Base-by-base conservation (phyloP, 1,284 basidiomycete genomes). In the Ceratobasidium papillatum region DNA sequence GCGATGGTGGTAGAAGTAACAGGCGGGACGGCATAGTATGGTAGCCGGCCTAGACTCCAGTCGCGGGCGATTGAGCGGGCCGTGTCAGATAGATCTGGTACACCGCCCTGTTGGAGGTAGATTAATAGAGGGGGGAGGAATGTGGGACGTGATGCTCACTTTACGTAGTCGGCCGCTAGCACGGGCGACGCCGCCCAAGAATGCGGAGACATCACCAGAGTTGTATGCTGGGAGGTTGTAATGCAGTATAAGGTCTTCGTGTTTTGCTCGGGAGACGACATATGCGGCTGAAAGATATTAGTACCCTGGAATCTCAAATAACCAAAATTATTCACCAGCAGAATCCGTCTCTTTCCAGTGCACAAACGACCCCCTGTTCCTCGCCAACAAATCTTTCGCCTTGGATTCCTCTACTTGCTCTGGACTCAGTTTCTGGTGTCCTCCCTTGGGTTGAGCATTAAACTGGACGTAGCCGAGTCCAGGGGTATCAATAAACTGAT, bases 181-280 rank as follows among this genome's bases (percentile, higher is more conserved):
- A 51, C 96, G 90, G 0, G 96, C 95, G 43, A 98, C 85, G 68
- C 90, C 90, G 45, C 92, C 87, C 47, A 99, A 86, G 86, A 99
- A 96, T 0, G 90, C 89, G 63, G 87, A 86, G 19, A 88, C 83
- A 77, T 95, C 90, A 1, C 90, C 90, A 51, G 86, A 85, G n/a
- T 87, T 80, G 81, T 96, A 96, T 27, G 91, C 92, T 14, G 96
- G 93, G n/a, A 96, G 86, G 79, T 89, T 91, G 85, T 96, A 97
- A 71, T 91, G 85, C 58, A 97, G 84, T 92, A 96, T 96, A 62
- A 98, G 85, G 82, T 97, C 95, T 80, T 96, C 91, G 22, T 87
- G 83, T 78, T 89, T 89, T 17, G 92, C 89, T 43, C 90, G 89
- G 38, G 87, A 81, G n/a, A 96, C 85, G 76, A 98, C 89, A 77